Evolutionary conservation across 176 grass and related monocot species (phyloP), one percentile per base, ranked within the genome.

Genomic region (Paspalum vaginatum): DNA sequence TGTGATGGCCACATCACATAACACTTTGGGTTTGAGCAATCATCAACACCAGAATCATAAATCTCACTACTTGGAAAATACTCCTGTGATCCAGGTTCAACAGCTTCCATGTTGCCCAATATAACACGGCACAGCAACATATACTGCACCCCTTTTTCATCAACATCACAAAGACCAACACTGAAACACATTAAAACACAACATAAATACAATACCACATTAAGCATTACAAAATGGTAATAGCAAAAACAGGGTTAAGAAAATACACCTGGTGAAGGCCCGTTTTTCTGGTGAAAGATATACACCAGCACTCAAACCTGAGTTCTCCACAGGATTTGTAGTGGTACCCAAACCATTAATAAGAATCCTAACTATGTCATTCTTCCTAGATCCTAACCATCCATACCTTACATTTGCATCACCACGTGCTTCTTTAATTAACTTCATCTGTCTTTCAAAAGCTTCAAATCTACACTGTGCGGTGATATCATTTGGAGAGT

Each of bases 141-240:
- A 84, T 88, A 94, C 65, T 97, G 91, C 77, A 94, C 75, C 40
- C 89, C 91, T 89, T 97, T 97, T 91, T 90, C 82, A 76, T 97
- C 94, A 90, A 91, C 87, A 94, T 94, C 94, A 82, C 91, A 94
- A 84, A 86, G 87, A 86, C 90, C 92, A 5, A 94, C 84, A 38
- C 94, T 97, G 78, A 26, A 21, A 79, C 32, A 79, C 5, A 81
- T 84, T 76, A 77, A 89, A 55, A 71, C 17, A 2, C 57, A 25
- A 26, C 27, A 2, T 80, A 68, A 84, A 74, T 38, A 69, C n/a
- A 42, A 8, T 9, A 79, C 16, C 66, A 56, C 18, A 41, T 61
- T 43, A 70, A 40, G 53, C 21, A 60, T 6, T 44, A 79, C n/a
- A 79, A 80, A 82, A 76, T 24, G 7, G 41, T 61, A 54, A 60